Evolutionary conservation across 1,284 basidiomycete genomes (phyloP).

Genomic region (Inonotus hispidus): DNA sequence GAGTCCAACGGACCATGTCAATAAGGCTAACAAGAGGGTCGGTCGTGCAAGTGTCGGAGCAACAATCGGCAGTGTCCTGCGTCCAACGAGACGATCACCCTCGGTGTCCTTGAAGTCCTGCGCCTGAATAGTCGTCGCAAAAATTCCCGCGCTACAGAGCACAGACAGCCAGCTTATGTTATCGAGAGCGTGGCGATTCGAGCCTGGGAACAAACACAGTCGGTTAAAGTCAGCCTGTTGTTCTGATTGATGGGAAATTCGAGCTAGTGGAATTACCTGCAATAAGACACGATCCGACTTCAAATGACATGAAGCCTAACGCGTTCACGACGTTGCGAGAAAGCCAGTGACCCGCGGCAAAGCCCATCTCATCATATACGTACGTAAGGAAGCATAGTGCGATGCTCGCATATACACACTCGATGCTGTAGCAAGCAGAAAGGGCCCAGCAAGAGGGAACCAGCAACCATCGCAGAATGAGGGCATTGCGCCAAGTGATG

Average conservation of each 20-base stretch:
- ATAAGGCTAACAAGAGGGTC: constrained; percentile 11
- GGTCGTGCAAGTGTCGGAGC: constrained; percentile 22
- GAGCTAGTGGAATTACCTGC: constrained; percentile 24
- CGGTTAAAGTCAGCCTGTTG: constrained; percentile 27
- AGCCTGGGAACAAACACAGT: constrained; percentile 23
- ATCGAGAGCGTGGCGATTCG: constrained; percentile 24
- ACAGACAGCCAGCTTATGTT: constrained; percentile 23
- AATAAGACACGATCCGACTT: constrained; percentile 32
- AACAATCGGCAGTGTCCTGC: constrained; percentile 36
- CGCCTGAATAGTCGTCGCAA: constrained; percentile 34
- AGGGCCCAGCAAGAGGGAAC: constrained; percentile 25
- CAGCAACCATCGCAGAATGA: constrained; percentile 32
- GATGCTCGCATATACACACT: constrained; percentile 24
- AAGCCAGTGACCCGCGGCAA: constrained; percentile 28
- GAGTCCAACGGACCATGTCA: constrained; percentile 13
- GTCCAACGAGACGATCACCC: constrained; percentile 33
- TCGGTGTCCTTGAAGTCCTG: constrained; percentile 39
- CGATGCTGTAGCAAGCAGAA: constrained; percentile 25
- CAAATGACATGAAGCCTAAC: constrained; percentile 32
- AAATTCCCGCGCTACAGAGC: constrained; percentile 26
- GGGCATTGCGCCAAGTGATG: constrained; percentile 31
- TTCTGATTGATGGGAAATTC: not conserved
- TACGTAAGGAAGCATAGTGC: constrained; percentile 21
- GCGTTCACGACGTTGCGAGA: constrained; percentile 34
- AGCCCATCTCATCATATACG: constrained; percentile 27